phyloP scores from a whole-genome alignment of 352 stramenopile species.

The Phytophthora syringae region DNA sequence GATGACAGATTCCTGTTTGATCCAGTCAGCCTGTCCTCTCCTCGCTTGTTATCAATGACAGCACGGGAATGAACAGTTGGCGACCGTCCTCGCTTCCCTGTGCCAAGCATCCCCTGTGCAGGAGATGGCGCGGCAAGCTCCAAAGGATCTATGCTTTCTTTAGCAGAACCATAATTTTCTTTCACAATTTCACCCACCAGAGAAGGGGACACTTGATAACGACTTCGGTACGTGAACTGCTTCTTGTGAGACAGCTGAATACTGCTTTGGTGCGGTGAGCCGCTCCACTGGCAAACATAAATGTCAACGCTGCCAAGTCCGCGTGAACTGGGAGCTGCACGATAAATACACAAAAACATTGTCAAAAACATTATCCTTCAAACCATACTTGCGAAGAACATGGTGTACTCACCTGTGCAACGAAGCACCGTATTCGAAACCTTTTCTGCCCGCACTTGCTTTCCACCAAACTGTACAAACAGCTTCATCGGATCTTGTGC shows the following conservation, averaged over 20 bases:
- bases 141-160: constrained; percentile 13
- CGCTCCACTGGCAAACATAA: constrained; percentile 56
- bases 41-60: constrained; percentile 15
- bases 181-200: constrained; percentile 29
- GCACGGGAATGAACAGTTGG: constrained; percentile 29
- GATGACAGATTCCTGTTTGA: constrained; percentile 55
- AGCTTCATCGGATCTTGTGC: constrained; percentile 40
- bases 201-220: constrained; percentile 42
- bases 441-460: constrained; percentile 56
- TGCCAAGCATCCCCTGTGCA: constrained; percentile 11
- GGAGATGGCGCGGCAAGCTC: constrained; percentile 16
- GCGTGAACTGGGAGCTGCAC: constrained; percentile 52
- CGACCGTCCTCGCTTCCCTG: constrained; percentile 60
- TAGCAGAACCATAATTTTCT: constrained; percentile 10
- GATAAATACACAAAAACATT: not conserved
- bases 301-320: constrained; percentile 59
- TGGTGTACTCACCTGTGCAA: constrained; percentile 62
- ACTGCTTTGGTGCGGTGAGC: constrained; percentile 26
- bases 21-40: constrained; percentile 29
- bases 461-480: constrained; percentile 78
- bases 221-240: constrained; percentile 65
- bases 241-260: constrained; percentile 58
- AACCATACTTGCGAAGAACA: not conserved
- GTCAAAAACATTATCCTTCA: not conserved
- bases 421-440: constrained; percentile 78